Evolutionary conservation across 2,329 filamentous ascomycete species (phyloP).

Genomic region (Beauveria sp.): DNA sequence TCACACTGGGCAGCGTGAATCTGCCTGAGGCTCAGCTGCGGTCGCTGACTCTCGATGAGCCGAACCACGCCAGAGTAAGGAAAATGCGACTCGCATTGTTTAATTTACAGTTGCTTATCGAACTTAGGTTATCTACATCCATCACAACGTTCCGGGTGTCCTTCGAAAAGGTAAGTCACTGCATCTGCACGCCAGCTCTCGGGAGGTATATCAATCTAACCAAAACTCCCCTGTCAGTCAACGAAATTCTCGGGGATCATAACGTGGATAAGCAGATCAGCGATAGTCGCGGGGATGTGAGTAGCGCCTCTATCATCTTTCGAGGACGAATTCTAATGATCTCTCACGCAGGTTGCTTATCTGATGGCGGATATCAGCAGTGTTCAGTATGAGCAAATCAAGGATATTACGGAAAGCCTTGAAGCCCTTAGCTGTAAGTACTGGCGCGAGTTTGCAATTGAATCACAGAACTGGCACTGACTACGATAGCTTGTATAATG

Average conservation of each 20-base stretch:
- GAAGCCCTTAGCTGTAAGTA: conserved; percentile 71
- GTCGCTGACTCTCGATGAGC: conserved; percentile 82
- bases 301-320: conserved; percentile 16
- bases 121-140: conserved; percentile 74
- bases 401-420: conserved; percentile 74
- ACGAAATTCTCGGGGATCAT: conserved; percentile 88
- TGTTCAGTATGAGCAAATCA: conserved; percentile 73
- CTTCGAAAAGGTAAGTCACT: conserved; percentile 62
- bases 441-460: neutral
- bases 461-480: neutral
- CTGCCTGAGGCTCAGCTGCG: conserved; percentile 90
- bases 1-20: conserved; percentile 88
- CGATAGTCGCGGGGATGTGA: conserved; percentile 82
- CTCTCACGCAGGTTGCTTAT: conserved; percentile 63
- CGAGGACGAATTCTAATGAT: conserved; percentile 7
- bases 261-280: conserved; percentile 99
- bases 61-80: conserved; percentile 71
- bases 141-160: conserved; percentile 93
- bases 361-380: conserved; percentile 96
- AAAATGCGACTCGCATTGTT: neutral
- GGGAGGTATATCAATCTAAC: neutral
- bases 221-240: conserved; percentile 48
- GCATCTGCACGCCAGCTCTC: conserved; percentile 9
- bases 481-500: conserved; percentile 34
- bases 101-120: conserved; percentile 13